Evolutionary conservation across 2,329 filamentous ascomycete species (phyloP).

Genomic region (Penicillium sp.): DNA sequence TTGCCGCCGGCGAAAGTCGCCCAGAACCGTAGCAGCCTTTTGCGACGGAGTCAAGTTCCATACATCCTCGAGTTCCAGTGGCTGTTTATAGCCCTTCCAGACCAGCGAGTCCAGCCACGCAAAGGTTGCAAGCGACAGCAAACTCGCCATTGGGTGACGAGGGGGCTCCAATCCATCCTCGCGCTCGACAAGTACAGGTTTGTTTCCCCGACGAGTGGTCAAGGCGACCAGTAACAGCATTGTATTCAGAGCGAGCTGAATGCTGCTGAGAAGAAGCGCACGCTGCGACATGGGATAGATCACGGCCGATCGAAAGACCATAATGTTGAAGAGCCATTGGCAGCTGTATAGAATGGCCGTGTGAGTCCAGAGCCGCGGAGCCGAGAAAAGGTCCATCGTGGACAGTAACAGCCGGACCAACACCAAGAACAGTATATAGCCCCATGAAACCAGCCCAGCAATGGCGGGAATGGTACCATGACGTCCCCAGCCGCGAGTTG

Average conservation of each 20-base stretch:
- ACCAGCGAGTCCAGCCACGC: conserved; percentile 86
- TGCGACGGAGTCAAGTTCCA: conserved; percentile 89
- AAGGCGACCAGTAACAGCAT: conserved; percentile 70
- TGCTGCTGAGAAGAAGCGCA: conserved; percentile 59
- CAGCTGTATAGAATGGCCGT: conserved; percentile 75
- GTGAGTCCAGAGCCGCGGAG: conserved; percentile 84
- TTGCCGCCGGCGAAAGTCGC: conserved; percentile 77
- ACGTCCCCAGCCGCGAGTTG: conserved; percentile 54
- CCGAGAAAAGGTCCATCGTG: conserved; percentile 55
- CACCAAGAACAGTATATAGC: conserved; percentile 70
- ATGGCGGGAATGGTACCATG: conserved; percentile 57
- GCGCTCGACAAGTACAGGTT: conserved; percentile 78
- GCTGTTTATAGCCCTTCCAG: conserved; percentile 78
- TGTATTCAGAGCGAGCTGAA: conserved; percentile 68
- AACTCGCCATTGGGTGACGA: conserved; percentile 75
- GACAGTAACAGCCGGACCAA: conserved; percentile 63
- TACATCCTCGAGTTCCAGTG: conserved; percentile 75
- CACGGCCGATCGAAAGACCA: conserved; percentile 78
- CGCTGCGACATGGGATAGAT: conserved; percentile 65
- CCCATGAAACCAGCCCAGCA: conserved; percentile 67
- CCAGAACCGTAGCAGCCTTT: conserved; percentile 74
- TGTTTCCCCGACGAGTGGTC: conserved; percentile 85
- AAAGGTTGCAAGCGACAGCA: conserved; percentile 83
- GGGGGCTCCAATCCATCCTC: conserved; percentile 84
- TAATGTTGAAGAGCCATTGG: conserved; percentile 70